phyloP scores from a whole-genome alignment of 2,329 filamentous ascomycete species.

The Diaporthe citrichinensis region DNA sequence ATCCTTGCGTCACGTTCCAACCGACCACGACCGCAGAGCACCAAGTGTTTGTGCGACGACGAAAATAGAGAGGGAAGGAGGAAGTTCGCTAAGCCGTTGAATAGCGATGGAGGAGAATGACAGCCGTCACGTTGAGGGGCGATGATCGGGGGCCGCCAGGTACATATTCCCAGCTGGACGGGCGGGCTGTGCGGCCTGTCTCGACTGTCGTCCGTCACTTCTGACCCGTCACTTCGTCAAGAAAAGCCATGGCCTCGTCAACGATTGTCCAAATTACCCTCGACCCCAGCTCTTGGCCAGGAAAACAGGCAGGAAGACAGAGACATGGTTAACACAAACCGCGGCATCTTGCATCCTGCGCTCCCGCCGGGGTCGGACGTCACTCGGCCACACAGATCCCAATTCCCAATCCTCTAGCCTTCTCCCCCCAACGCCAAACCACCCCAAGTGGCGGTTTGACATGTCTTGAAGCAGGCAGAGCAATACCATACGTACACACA shows the following conservation, averaged over 20 bases:
- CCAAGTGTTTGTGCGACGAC: constrained; percentile 1
- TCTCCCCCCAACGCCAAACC: neutral
- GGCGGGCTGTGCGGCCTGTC: neutral
- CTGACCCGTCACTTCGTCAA: neutral
- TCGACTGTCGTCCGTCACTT: neutral
- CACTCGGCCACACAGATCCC: constrained; percentile 3
- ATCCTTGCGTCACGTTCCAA: constrained; percentile 27
- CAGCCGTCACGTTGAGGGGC: neutral
- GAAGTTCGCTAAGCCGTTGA: neutral
- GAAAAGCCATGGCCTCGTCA: neutral
- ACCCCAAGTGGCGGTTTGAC: neutral
- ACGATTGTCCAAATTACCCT: neutral
- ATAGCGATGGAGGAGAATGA: neutral
- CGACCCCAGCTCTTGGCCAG: neutral
- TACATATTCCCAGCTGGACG: constrained; percentile 14
- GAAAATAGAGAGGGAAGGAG: neutral
- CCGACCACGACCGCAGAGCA: constrained; percentile 1
- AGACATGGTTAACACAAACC: constrained; percentile 37
- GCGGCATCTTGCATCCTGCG: constrained; percentile 35
- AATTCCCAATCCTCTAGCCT: neutral
- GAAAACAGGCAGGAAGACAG: constrained; percentile 11
- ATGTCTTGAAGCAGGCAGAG: neutral
- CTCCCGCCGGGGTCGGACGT: constrained; percentile 6
- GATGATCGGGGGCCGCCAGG: neutral
- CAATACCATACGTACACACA: neutral